Percentiles rank a stretch among this genome's conserved stretches.
phyloP scores from a whole-genome alignment of 1,284 basidiomycete species.

The Fomitopsis pinicola region DNA sequence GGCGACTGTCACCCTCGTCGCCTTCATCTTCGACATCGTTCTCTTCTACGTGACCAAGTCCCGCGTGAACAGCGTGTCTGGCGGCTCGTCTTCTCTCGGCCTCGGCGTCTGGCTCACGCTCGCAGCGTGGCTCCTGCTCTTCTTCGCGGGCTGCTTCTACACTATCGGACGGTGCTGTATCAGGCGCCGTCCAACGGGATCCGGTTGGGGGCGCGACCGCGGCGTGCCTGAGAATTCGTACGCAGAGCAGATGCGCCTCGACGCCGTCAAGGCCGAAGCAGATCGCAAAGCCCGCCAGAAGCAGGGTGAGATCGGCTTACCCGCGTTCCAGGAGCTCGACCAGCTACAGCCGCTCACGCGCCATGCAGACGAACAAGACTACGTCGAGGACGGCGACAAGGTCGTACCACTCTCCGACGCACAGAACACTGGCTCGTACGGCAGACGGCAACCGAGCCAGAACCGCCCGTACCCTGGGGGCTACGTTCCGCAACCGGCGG shows the following conservation, averaged over 20 bases:
- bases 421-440: conserved; percentile 17
- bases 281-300: conserved; percentile 71
- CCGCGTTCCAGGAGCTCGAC: conserved; percentile 67
- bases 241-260: conserved; percentile 66
- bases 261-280: conserved; percentile 78
- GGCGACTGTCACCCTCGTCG: conserved; percentile 67
- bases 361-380: conserved; percentile 25
- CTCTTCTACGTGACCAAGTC: conserved; percentile 83
- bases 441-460: conserved; percentile 15
- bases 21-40: conserved; percentile 84
- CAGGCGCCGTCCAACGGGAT: conserved; percentile 38
- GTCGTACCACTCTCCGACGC: conserved; percentile 30
- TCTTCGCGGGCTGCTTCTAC: conserved; percentile 85
- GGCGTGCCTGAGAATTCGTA: conserved; percentile 30
- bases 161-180: conserved; percentile 79
- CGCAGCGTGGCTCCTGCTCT: conserved; percentile 76
- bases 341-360: conserved; percentile 55
- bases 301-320: conserved; percentile 61
- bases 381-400: conserved; percentile 50
- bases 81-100: conserved; percentile 73
- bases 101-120: conserved; percentile 84
- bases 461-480: conserved; percentile 40
- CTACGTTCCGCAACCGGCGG: conserved; percentile 58
- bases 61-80: conserved; percentile 64
- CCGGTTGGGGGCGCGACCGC: conserved; percentile 29